Evolutionary conservation across 192 early-diverging fungal species (phyloP).

Genomic region (Phycomyces nitens): DNA sequence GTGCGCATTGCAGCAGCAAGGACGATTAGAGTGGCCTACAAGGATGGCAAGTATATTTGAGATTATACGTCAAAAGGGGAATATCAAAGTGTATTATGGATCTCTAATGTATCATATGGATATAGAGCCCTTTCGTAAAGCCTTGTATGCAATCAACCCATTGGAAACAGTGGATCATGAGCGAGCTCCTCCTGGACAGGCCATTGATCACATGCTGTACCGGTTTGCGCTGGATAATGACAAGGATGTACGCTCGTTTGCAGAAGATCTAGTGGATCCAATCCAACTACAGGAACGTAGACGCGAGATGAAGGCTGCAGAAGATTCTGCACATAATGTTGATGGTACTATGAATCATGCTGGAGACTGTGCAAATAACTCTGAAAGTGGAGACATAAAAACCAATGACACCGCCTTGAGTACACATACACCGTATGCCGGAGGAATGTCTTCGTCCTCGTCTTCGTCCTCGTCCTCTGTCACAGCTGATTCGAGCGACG

Average conservation of each 20-base stretch:
- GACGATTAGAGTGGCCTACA: slow-evolving; percentile 19
- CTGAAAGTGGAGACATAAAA: neutral
- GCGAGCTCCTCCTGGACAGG: slow-evolving; percentile 15
- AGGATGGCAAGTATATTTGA: slow-evolving; percentile 8
- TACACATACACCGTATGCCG: neutral
- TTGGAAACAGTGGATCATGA: slow-evolving; percentile 16
- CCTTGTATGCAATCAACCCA: slow-evolving; percentile 5
- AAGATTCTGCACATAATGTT: neutral
- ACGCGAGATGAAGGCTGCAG: slow-evolving; percentile 12
- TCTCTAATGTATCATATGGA: too few relatives aligned
- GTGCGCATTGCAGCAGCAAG: slow-evolving; percentile 72
- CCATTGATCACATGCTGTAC: slow-evolving; percentile 21
- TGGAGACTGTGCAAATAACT: too few relatives aligned
- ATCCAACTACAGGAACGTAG: slow-evolving; percentile 9
- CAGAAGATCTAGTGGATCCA: slow-evolving; percentile 20
- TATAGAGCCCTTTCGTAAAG: slow-evolving; percentile 11
- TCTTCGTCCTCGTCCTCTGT: neutral
- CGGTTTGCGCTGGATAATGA: slow-evolving; percentile 26
- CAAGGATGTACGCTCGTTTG: slow-evolving; percentile 29
- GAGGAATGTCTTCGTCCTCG: neutral
- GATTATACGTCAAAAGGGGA: too few relatives aligned
- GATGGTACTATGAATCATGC: neutral
- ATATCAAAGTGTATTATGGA: too few relatives aligned
- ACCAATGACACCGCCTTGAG: neutral
- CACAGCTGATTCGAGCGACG: neutral